Percentiles rank a stretch among this genome's conserved stretches.
Evolutionary conservation across 148 eudicot genomes (phyloP).

Genomic region (Silene latifolia): DNA sequence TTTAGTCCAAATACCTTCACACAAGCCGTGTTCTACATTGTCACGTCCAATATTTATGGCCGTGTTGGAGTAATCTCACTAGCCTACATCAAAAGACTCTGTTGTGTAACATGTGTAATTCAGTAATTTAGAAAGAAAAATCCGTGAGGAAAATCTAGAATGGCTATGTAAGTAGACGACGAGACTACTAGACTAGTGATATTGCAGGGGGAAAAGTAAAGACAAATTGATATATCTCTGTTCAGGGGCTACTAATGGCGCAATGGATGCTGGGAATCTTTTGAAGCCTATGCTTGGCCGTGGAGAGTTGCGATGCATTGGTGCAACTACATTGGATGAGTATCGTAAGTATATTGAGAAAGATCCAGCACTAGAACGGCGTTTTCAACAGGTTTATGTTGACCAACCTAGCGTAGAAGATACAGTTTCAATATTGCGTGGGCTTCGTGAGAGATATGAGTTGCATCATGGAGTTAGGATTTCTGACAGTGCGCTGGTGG

Average conservation of each 20-base stretch:
- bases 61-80: background rate
- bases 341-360: constrained; percentile 96
- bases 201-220: background rate
- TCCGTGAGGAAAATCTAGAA: background rate
- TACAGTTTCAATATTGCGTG: constrained; percentile 93
- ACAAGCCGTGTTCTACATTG: too few species aligned
- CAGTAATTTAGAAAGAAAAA: background rate
- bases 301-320: constrained; percentile 95
- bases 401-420: constrained; percentile 94
- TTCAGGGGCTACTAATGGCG: constrained; percentile 95
- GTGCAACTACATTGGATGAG: constrained; percentile 97
- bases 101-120: background rate
- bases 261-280: constrained; percentile 99
- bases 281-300: constrained; percentile 99
- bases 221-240: background rate
- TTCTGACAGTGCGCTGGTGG: constrained; percentile 93
- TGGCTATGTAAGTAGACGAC: background rate
- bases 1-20: too few species aligned
- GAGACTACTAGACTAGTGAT: background rate
- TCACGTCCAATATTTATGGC: too few species aligned
- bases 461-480: constrained; percentile 96
- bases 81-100: background rate
- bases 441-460: constrained; percentile 94
- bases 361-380: constrained; percentile 94
- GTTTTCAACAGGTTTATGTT: constrained; percentile 97